Evolutionary conservation across 2,329 filamentous ascomycete genomes (phyloP), one percentile per base, ranked within the genome.

Genomic region (Pseudogymnoascus pannorum): DNA sequence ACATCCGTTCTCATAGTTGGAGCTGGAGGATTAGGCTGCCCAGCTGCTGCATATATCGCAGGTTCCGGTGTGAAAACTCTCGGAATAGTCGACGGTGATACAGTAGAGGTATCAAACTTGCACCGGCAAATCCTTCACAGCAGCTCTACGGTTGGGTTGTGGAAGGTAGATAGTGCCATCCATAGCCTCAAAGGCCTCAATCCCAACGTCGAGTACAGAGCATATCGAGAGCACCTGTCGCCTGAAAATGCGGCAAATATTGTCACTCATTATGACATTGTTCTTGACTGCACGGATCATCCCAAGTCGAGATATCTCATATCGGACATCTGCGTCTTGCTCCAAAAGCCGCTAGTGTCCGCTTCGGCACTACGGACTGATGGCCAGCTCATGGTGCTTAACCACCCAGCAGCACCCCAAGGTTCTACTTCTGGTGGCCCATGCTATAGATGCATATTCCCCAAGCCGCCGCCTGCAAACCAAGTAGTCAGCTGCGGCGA

Each of bases 251-350:
- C 91, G 0, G 75, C 84, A 5, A 73, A 78, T 0, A 85, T 91
- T 40, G 83, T 96, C 61, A 75, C 78, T 0, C 68, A 77, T 3
- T 97, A 96, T 71, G 91, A 96, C 68, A 68, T 97, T 0, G 85
- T 97, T 1, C 84, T 99, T 11, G 94, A 99, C 74, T 99, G 94
- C 73, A 97, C 93, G 8, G 94, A 99, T 74, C 92, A 93, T 66
- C 93, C 94, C 0, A 88, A 90, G 1, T 90, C 91, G 0, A 89
- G 94, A 44, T 97, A 99, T 72, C 82, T 97, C 51, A 90, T 97
- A 66, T 96, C 91, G 0, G 94, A 99, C 71, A 84, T 89, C 14
- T 95, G 91, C 67, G 88, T 97, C 8, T 78, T 96, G 3, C 79
- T 92, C 0, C 76, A 81, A 2, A 94, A 91, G 70, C 86, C 91